Percentiles rank a stretch among this genome's conserved stretches.
phyloP scores from a whole-genome alignment of 768 basidiomycete genomes.

The Rhodotorula taiwanensis region DNA sequence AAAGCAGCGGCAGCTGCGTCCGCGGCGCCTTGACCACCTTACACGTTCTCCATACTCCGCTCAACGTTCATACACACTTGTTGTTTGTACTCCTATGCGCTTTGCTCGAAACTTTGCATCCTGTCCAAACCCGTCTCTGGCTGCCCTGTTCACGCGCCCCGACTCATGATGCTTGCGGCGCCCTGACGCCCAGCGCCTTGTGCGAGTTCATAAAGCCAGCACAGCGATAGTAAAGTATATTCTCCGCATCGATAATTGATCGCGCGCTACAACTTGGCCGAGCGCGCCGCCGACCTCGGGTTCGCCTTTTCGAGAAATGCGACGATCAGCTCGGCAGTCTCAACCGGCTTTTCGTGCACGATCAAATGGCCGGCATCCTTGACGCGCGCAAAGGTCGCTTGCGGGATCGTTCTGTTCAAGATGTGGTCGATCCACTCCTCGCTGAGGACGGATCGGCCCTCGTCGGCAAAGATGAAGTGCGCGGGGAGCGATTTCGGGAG shows the following conservation, averaged over 20 bases:
- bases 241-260: too few relatives aligned
- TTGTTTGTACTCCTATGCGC: too few relatives aligned
- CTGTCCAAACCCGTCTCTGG: too few relatives aligned
- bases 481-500: slow-evolving; percentile 31
- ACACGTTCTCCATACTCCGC: too few relatives aligned
- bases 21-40: too few relatives aligned
- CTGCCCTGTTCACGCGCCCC: too few relatives aligned
- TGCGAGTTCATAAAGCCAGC: too few relatives aligned
- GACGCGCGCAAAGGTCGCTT: slow-evolving; percentile 24
- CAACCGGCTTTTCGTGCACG: slow-evolving; percentile 38
- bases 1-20: not conserved
- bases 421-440: slow-evolving; percentile 9
- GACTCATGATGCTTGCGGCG: too few relatives aligned
- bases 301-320: slow-evolving; percentile 20
- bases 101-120: too few relatives aligned
- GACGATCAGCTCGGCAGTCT: slow-evolving; percentile 28
- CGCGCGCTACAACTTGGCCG: slow-evolving; percentile 8
- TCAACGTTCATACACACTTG: not conserved
- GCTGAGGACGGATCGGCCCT: slow-evolving; percentile 27
- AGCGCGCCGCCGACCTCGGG: not conserved
- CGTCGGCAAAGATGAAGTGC: slow-evolving; percentile 37
- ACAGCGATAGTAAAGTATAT: too few relatives aligned
- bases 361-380: slow-evolving; percentile 37
- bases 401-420: slow-evolving; percentile 4
- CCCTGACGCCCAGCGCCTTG: too few relatives aligned